These are phyloP conservation scores for Trichosporon asahii DNA, from an alignment of 1,284 basidiomycete genomes.

Conservation along the genomic window DNA sequence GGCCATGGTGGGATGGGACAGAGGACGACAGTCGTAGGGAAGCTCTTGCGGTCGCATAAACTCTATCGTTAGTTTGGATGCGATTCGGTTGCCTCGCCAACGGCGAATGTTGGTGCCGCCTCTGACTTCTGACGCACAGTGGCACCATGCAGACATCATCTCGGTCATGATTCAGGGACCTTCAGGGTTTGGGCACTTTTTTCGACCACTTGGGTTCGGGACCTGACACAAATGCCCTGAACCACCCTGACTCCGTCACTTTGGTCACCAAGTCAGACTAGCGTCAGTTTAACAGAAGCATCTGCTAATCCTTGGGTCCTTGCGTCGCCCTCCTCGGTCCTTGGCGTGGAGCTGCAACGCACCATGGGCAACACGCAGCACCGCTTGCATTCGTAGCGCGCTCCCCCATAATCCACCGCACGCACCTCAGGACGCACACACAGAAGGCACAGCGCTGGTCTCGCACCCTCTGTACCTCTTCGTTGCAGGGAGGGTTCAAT, in stretches of 20 bases:
- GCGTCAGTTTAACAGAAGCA: neutral
- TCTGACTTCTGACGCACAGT: neutral
- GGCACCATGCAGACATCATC: neutral
- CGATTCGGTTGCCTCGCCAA: neutral
- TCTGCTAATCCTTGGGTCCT: neutral
- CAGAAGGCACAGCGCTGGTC: neutral
- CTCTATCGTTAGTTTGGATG: conserved; percentile 10
- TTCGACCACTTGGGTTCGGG: conserved; percentile 7
- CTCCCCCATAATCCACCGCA: neutral
- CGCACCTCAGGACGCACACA: neutral
- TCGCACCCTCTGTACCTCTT: neutral
- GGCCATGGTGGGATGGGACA: neutral
- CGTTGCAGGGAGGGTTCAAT: neutral
- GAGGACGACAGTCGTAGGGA: neutral
- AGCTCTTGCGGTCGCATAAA: conserved; percentile 1
- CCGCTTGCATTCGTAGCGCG: neutral
- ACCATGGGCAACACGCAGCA: neutral
- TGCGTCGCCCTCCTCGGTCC: neutral
- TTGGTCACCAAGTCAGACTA: neutral
- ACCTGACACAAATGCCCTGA: neutral
- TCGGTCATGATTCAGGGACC: neutral
- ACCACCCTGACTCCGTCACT: neutral
- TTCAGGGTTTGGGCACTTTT: conserved; percentile 9
- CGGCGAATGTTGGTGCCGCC: neutral
- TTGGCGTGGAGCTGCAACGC: neutral